phyloP scores from a whole-genome alignment of 768 basidiomycete species.

The Lactifluus piperatus region DNA sequence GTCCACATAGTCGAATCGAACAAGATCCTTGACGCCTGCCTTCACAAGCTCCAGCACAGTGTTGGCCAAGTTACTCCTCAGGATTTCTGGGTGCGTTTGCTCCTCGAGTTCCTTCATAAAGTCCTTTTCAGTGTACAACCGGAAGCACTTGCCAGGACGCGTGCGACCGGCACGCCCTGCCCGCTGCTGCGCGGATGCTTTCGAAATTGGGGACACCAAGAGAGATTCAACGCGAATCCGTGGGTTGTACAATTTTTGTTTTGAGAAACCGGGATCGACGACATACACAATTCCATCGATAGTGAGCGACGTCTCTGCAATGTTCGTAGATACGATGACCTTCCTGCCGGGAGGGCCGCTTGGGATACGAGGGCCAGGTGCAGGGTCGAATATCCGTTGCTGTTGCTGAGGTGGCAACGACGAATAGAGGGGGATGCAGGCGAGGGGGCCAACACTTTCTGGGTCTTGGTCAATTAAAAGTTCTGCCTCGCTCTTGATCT shows the following conservation, averaged over 20 bases:
- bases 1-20: constrained; percentile 82
- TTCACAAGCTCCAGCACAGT: constrained; percentile 92
- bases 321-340: constrained; percentile 91
- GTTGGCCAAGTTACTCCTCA: constrained; percentile 88
- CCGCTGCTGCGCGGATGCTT: constrained; percentile 92
- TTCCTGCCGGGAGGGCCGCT: constrained; percentile 85
- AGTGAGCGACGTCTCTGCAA: constrained; percentile 94
- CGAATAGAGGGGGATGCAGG: constrained; percentile 92
- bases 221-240: constrained; percentile 93
- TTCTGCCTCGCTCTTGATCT: constrained; percentile 87
- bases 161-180: constrained; percentile 96
- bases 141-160: constrained; percentile 93
- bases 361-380: constrained; percentile 52
- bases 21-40: constrained; percentile 90
- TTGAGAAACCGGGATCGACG: constrained; percentile 94
- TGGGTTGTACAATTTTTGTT: constrained; percentile 98
- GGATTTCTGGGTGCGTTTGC: constrained; percentile 95
- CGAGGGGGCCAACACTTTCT: constrained; percentile 72
- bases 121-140: constrained; percentile 94
- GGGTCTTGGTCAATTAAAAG: constrained; percentile 65
- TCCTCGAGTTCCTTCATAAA: constrained; percentile 95
- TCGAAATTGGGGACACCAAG: constrained; percentile 90
- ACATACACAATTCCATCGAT: constrained; percentile 99
- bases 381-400: constrained; percentile 90
- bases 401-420: constrained; percentile 91